These are phyloP conservation scores for Sporisorium reilianum DNA, from an alignment of 1,284 basidiomycete genomes.

Conservation along the genomic window DNA sequence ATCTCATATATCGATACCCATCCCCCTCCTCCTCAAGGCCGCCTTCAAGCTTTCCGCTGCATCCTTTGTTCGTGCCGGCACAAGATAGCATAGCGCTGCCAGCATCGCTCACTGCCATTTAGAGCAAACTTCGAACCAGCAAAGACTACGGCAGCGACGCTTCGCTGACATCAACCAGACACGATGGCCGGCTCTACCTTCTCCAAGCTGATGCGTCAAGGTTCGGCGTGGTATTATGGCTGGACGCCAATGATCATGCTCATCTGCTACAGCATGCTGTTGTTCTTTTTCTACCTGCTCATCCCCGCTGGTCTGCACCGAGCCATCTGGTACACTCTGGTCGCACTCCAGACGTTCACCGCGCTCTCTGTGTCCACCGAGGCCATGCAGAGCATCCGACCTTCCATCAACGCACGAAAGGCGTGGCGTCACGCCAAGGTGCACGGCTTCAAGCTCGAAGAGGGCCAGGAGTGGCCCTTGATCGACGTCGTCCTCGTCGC, in stretches of 20 bases:
- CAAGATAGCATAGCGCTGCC: not conserved
- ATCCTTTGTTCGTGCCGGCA: too few relatives aligned
- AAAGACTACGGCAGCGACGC: not conserved
- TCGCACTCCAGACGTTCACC: slow-evolving; percentile 54
- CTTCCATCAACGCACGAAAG: slow-evolving; percentile 50
- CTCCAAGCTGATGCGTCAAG: slow-evolving; percentile 18
- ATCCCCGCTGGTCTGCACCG: slow-evolving; percentile 50
- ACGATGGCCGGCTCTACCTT: slow-evolving; percentile 27
- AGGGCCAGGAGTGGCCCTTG: slow-evolving; percentile 50
- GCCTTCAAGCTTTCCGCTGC: not conserved
- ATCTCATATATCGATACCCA: not conserved
- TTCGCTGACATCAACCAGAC: not conserved
- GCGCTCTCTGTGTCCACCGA: slow-evolving; percentile 56
- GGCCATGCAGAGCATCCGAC: slow-evolving; percentile 57
- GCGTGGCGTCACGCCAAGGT: slow-evolving; percentile 50
- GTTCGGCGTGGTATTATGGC: slow-evolving; percentile 44
- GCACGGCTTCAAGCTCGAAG: slow-evolving; percentile 46
- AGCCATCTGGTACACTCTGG: slow-evolving; percentile 53
- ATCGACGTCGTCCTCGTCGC: slow-evolving; percentile 63
- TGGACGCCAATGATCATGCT: slow-evolving; percentile 58
- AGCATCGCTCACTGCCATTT: not conserved
- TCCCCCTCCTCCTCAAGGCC: not conserved
- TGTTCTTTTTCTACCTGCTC: slow-evolving; percentile 58
- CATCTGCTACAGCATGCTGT: slow-evolving; percentile 28
- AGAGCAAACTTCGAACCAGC: not conserved